phyloP scores from a whole-genome alignment of 2,329 filamentous ascomycete genomes.

The Apiospora arundinis region DNA sequence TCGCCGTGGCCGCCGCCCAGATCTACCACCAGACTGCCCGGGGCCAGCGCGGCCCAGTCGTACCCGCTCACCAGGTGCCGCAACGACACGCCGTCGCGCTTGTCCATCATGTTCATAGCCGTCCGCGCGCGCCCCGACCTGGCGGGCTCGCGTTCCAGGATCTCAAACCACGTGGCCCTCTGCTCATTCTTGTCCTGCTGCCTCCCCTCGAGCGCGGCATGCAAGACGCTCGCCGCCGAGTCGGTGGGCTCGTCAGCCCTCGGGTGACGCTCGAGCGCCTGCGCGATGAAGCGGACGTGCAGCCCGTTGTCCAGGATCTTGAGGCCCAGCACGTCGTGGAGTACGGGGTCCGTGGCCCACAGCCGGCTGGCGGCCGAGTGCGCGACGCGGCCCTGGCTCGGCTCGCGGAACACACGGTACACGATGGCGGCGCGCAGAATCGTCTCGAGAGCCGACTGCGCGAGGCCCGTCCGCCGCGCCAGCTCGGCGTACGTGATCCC shows the following conservation, averaged over 20 bases:
- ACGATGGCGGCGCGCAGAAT: slow-evolving; percentile 32
- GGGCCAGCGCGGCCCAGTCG: slow-evolving; percentile 27
- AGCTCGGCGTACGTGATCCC: slow-evolving; percentile 31
- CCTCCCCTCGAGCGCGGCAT: slow-evolving; percentile 1
- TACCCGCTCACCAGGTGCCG: slow-evolving; percentile 30
- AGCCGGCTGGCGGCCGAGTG: slow-evolving; percentile 31
- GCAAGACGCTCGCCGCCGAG: slow-evolving; percentile 8
- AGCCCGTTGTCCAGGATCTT: slow-evolving; percentile 19
- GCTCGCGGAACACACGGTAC: slow-evolving; percentile 33
- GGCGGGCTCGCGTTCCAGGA: slow-evolving; percentile 26
- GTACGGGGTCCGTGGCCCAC: slow-evolving; percentile 31
- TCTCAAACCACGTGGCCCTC: slow-evolving; percentile 28
- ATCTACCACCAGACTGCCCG: slow-evolving; percentile 28
- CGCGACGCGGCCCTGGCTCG: slow-evolving; percentile 31
- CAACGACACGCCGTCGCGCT: slow-evolving; percentile 29
- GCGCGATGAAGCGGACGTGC: slow-evolving; percentile 7
- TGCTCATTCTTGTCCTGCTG: not conserved
- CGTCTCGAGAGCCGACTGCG: slow-evolving; percentile 27
- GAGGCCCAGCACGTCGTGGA: slow-evolving; percentile 25
- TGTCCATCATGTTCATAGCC: slow-evolving; percentile 33
- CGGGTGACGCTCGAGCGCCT: slow-evolving; percentile 17
- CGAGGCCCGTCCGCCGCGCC: slow-evolving; percentile 28
- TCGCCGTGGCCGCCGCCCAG: slow-evolving; percentile 40
- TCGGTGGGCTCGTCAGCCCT: slow-evolving; percentile 8
- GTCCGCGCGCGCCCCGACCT: slow-evolving; percentile 29